phyloP scores from a whole-genome alignment of 1,139 yeast genomes.

The Trichomonascaceae sp. region DNA sequence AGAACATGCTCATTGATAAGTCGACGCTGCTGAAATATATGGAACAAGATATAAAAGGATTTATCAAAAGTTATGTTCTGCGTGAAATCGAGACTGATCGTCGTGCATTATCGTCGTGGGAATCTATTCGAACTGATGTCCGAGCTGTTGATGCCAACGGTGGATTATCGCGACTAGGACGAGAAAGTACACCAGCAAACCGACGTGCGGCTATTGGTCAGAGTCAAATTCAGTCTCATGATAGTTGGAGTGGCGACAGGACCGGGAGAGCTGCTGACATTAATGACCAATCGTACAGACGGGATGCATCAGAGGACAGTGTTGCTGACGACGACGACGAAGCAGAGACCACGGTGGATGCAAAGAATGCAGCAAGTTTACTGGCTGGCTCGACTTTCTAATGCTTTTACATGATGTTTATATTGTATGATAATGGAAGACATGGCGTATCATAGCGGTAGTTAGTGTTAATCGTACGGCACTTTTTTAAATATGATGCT shows the following conservation, averaged over 20 bases:
- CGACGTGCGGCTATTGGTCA: conserved; percentile 26
- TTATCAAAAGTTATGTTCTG: conserved; percentile 57
- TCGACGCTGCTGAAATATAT: conserved; percentile 50
- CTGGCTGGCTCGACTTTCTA: conserved; percentile 72
- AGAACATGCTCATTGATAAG: conserved; percentile 76
- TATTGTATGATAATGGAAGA: not conserved
- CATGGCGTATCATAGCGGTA: too few species aligned
- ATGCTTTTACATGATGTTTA: not conserved
- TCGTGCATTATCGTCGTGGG: conserved; percentile 68
- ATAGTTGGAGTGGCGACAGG: conserved; percentile 53
- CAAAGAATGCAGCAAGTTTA: conserved; percentile 73
- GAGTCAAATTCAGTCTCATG: conserved; percentile 53
- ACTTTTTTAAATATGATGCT: too few species aligned
- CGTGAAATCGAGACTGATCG: conserved; percentile 83
- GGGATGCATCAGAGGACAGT: conserved; percentile 2
- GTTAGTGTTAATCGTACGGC: too few species aligned
- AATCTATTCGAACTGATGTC: conserved; percentile 64
- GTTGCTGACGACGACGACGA: conserved; percentile 22
- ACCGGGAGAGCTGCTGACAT: conserved; percentile 36
- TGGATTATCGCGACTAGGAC: conserved; percentile 76
- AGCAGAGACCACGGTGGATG: conserved; percentile 48
- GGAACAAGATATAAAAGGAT: conserved; percentile 47
- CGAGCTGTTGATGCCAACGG: conserved; percentile 74
- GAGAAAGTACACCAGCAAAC: conserved; percentile 47
- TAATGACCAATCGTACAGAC: conserved; percentile 5